A percentile compares a stretch with the other conserved stretches of the same genome.
phyloP scores from a whole-genome alignment of 768 basidiomycete species.

The Serendipita sp. region DNA sequence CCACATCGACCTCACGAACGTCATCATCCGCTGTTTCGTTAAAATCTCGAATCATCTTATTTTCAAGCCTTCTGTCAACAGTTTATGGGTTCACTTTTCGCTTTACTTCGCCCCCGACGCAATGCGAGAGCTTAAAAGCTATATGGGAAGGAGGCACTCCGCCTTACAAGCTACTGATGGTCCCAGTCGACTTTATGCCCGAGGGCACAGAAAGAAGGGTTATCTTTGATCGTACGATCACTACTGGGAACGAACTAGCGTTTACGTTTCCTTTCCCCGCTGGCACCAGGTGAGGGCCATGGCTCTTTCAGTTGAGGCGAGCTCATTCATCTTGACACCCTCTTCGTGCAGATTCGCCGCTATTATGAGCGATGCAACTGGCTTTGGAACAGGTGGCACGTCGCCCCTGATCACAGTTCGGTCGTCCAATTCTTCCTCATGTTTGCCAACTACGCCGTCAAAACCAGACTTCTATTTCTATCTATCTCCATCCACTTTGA shows the following conservation, averaged over 20 bases:
- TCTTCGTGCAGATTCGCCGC: conserved; percentile 52
- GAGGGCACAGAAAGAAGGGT: conserved; percentile 37
- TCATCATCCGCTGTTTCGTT: not conserved
- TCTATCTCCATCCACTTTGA: conserved; percentile 29
- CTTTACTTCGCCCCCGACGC: conserved; percentile 34
- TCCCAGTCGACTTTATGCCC: conserved; percentile 38
- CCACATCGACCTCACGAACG: not conserved
- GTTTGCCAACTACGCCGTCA: conserved; percentile 19
- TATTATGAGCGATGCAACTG: conserved; percentile 20
- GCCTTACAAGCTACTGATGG: conserved; percentile 50
- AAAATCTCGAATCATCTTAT: not conserved
- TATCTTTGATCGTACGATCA: conserved; percentile 42
- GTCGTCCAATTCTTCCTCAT: conserved; percentile 20
- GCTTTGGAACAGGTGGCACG: conserved; percentile 13
- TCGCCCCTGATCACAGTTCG: conserved; percentile 12
- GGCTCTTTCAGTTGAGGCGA: not conserved
- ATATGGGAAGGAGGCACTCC: conserved; percentile 45
- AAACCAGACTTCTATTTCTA: conserved; percentile 11
- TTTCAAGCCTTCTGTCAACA: not conserved
- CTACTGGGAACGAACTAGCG: conserved; percentile 18
- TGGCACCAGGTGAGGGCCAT: conserved; percentile 13
- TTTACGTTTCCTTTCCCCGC: conserved; percentile 20
- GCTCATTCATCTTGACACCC: not conserved
- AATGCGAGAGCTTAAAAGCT: conserved; percentile 54
- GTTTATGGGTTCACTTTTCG: conserved; percentile 27